Evolutionary conservation across 2,329 filamentous ascomycete species (phyloP).

Genomic region (Phialocephala sp.): DNA sequence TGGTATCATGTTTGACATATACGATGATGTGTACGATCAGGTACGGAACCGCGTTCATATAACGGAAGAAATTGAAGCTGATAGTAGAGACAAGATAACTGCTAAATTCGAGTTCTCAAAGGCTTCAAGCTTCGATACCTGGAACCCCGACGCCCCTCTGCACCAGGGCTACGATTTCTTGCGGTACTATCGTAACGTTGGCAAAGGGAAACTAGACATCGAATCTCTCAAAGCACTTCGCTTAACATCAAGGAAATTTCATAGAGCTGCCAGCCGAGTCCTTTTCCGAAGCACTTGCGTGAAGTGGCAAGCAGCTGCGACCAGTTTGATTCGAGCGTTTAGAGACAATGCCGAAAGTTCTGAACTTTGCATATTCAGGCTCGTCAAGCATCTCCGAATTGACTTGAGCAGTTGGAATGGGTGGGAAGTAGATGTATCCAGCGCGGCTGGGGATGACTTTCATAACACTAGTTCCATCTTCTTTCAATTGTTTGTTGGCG

Average conservation of each 20-base stretch:
- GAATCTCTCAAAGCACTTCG: background rate
- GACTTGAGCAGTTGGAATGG: background rate
- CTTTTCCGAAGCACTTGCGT: background rate
- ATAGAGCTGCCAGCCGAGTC: background rate
- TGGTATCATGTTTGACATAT: background rate
- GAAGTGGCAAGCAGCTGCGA: background rate
- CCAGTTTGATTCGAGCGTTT: background rate
- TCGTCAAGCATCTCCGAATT: background rate
- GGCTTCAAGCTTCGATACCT: background rate
- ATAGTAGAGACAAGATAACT: background rate
- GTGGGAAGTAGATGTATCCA: too few relatives aligned
- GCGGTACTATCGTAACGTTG: background rate
- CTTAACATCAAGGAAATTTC: background rate
- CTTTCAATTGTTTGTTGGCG: background rate
- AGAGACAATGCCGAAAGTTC: background rate
- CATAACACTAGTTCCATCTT: background rate
- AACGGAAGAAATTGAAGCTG: background rate
- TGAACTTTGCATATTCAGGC: background rate
- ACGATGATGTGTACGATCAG: background rate
- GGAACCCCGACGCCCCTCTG: background rate
- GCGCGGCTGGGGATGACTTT: background rate
- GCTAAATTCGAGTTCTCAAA: background rate
- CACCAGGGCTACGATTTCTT: background rate
- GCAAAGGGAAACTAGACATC: background rate
- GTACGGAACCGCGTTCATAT: background rate